Evolutionary conservation across 768 basidiomycete species (phyloP).

Genomic region (Pleurotus citrinopileatus): DNA sequence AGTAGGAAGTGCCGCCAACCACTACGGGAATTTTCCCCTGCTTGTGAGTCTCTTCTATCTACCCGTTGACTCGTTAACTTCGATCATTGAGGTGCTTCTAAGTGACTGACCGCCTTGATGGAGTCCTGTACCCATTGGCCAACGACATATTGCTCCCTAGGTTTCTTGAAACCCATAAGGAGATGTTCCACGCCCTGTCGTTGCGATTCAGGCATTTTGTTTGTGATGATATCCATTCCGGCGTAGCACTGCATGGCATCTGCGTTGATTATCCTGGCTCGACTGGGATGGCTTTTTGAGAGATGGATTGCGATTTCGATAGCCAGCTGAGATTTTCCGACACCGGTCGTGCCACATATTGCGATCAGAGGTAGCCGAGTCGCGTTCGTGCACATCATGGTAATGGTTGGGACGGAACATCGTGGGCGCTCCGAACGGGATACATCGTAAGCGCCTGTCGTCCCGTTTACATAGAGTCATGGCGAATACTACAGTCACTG

Average conservation of each 20-base stretch:
- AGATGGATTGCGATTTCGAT: constrained; percentile 79
- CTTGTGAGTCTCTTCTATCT: constrained; percentile 76
- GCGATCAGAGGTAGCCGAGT: constrained; percentile 67
- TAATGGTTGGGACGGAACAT: neutral
- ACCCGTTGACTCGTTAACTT: constrained; percentile 12
- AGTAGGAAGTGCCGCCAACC: constrained; percentile 96
- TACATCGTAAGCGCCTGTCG: neutral
- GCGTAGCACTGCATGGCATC: constrained; percentile 97
- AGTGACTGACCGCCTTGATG: constrained; percentile 57
- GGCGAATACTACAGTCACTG: constrained; percentile 21
- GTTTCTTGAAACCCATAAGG: constrained; percentile 83
- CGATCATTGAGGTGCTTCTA: neutral
- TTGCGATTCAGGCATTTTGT: constrained; percentile 82
- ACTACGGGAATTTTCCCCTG: constrained; percentile 75
- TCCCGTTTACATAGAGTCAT: constrained; percentile 1
- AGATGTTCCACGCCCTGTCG: constrained; percentile 82
- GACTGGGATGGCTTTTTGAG: constrained; percentile 44
- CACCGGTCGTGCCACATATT: constrained; percentile 92
- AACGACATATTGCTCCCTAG: constrained; percentile 84
- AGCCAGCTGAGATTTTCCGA: constrained; percentile 92
- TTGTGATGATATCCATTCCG: constrained; percentile 91
- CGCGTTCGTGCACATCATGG: constrained; percentile 22
- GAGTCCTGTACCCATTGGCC: constrained; percentile 89
- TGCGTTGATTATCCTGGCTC: constrained; percentile 85
- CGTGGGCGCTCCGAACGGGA: neutral